phyloP scores from a whole-genome alignment of 1,139 yeast genomes.

The Candida sanyaensis region DNA sequence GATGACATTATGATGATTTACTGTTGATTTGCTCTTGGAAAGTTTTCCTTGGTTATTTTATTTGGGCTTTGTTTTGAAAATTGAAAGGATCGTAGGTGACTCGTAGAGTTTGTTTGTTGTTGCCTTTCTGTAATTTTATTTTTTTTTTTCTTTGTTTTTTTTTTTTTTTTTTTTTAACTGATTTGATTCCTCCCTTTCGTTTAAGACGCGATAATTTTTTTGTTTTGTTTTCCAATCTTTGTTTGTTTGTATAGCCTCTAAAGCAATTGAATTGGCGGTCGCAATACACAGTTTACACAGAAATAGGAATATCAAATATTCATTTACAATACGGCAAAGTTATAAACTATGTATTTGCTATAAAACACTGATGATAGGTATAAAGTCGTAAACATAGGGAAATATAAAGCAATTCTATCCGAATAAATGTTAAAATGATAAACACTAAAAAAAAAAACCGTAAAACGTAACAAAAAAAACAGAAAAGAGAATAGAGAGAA shows the following conservation, averaged over 20 bases:
- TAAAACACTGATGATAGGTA: too few relatives aligned
- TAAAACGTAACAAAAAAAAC: background rate
- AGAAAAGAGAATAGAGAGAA: background rate
- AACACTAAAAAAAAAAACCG: background rate
- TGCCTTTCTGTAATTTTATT: background rate
- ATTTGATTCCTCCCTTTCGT: constrained; percentile 1
- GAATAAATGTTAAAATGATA: background rate
- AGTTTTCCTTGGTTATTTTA: background rate
- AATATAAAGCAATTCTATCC: background rate
- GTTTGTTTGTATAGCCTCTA: background rate
- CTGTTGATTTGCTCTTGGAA: background rate
- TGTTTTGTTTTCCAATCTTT: background rate
- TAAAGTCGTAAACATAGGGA: background rate
- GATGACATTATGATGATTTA: constrained; percentile 3
- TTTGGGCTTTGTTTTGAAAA: background rate
- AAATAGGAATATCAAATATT: too few relatives aligned
- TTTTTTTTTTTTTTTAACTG: background rate
- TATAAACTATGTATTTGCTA: background rate
- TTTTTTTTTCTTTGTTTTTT: too few relatives aligned
- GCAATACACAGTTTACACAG: too few relatives aligned
- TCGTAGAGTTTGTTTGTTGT: background rate
- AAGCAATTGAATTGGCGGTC: too few relatives aligned
- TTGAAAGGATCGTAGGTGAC: background rate
- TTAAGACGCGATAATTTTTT: constrained; percentile 1
- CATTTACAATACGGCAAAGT: background rate